Evolutionary conservation across 768 basidiomycete species (phyloP).

Genomic region (Lentinula guzmanii): DNA sequence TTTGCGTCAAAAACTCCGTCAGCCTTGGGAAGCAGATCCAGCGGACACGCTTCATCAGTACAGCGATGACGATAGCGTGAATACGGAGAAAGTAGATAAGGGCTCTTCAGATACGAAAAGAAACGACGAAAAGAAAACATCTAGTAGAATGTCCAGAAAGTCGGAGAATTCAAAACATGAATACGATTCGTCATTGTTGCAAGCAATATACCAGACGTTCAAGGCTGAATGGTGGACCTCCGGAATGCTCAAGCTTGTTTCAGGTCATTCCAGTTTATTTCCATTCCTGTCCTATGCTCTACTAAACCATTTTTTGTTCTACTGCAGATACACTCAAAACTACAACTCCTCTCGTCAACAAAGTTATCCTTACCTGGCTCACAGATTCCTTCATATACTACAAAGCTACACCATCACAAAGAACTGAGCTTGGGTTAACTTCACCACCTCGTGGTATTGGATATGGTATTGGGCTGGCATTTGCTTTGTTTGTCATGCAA

Average conservation of each 20-base stretch:
- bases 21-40: background rate
- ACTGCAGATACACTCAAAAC: constrained; percentile 35
- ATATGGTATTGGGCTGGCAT: constrained; percentile 46
- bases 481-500: constrained; percentile 49
- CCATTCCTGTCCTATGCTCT: background rate
- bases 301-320: background rate
- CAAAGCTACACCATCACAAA: constrained; percentile 24
- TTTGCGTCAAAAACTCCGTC: constrained; percentile 4
- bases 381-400: constrained; percentile 32
- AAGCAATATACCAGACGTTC: constrained; percentile 5
- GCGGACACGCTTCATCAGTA: background rate
- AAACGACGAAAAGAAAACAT: background rate
- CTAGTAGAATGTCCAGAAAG: background rate
- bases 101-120: background rate
- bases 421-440: constrained; percentile 17
- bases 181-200: constrained; percentile 7
- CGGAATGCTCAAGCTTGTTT: constrained; percentile 6
- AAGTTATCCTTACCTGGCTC: constrained; percentile 44
- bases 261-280: constrained; percentile 14
- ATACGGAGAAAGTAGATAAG: background rate
- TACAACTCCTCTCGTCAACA: constrained; percentile 41
- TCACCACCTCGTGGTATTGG: constrained; percentile 38
- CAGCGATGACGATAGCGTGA: background rate
- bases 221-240: constrained; percentile 1
- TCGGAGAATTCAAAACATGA: background rate